A percentile compares a stretch with the other conserved stretches of the same genome.
Evolutionary conservation across 352 stramenopile genomes (phyloP).

Genomic region (Thraustochytrium striatum): DNA sequence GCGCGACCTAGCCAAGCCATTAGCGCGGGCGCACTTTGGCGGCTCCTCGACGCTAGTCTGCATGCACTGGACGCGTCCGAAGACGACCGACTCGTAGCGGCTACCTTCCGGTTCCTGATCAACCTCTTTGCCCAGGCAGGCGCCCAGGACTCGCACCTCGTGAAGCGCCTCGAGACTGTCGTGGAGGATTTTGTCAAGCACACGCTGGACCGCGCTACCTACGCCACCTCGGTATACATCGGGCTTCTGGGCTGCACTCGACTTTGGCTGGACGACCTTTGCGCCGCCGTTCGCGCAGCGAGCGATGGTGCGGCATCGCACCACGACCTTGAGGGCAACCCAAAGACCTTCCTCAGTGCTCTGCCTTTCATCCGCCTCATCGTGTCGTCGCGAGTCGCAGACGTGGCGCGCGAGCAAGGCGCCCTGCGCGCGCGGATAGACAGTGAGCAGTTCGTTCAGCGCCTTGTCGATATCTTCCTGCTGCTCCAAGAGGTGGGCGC

Average conservation of each 20-base stretch:
- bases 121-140: background rate
- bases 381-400: background rate
- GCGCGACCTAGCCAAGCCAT: background rate
- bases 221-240: too few relatives aligned
- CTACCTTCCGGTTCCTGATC: slow-evolving; percentile 5
- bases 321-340: background rate
- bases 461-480: background rate
- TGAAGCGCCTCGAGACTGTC: background rate
- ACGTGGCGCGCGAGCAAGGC: background rate
- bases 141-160: background rate
- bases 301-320: background rate
- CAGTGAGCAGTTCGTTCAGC: background rate
- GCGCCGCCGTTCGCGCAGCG: background rate
- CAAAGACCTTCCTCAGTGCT: background rate
- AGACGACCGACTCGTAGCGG: slow-evolving; percentile 16
- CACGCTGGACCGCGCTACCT: too few relatives aligned
- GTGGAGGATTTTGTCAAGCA: background rate
- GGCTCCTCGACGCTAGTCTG: background rate
- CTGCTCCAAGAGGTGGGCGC: background rate
- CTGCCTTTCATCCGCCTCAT: slow-evolving; percentile 14
- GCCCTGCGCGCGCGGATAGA: background rate
- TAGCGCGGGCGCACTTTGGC: background rate
- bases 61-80: background rate
- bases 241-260: too few relatives aligned
- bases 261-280: background rate